Percentiles rank a stretch among this genome's conserved stretches.
Evolutionary conservation across 441 rosid species (phyloP).

Genomic region (Corymbia citriodora): DNA sequence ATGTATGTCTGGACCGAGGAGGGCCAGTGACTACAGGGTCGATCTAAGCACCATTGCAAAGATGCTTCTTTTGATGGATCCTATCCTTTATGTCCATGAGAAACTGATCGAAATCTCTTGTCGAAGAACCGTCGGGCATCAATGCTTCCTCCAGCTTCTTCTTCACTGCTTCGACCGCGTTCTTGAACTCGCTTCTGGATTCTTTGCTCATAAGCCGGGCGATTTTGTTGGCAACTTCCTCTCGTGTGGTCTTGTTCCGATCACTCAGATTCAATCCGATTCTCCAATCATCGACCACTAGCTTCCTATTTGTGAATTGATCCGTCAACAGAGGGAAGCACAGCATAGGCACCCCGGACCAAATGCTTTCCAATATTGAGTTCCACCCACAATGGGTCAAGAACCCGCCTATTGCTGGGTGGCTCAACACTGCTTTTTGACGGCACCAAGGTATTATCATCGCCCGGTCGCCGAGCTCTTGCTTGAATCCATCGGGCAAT

Average conservation of each 20-base stretch:
- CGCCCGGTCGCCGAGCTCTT: constrained; percentile 28
- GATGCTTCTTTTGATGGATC: constrained; percentile 11
- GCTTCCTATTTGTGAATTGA: constrained; percentile 60
- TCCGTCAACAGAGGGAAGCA: constrained; percentile 58
- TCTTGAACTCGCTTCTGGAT: constrained; percentile 20
- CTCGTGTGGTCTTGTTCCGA: constrained; percentile 18
- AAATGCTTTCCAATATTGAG: constrained; percentile 37
- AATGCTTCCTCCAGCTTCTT: constrained; percentile 31
- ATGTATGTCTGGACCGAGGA: not conserved
- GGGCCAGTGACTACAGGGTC: not conserved
- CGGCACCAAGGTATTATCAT: constrained; percentile 55
- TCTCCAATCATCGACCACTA: constrained; percentile 65
- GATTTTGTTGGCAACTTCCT: constrained; percentile 36
- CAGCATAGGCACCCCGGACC: constrained; percentile 48
- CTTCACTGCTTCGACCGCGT: constrained; percentile 26
- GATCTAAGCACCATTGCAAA: not conserved
- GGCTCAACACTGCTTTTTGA: constrained; percentile 35
- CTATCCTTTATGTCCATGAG: constrained; percentile 20
- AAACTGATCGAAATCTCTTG: constrained; percentile 31
- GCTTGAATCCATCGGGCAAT: constrained; percentile 30
- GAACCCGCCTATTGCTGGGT: constrained; percentile 57
- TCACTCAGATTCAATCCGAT: constrained; percentile 47
- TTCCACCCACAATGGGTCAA: constrained; percentile 74
- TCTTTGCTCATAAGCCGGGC: constrained; percentile 31
- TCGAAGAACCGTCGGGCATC: constrained; percentile 42